A percentile compares a stretch with the other conserved stretches of the same genome.
Conservation (phyloP, 148 eudicot species). For the Arctostaphylos glauca region DNA sequence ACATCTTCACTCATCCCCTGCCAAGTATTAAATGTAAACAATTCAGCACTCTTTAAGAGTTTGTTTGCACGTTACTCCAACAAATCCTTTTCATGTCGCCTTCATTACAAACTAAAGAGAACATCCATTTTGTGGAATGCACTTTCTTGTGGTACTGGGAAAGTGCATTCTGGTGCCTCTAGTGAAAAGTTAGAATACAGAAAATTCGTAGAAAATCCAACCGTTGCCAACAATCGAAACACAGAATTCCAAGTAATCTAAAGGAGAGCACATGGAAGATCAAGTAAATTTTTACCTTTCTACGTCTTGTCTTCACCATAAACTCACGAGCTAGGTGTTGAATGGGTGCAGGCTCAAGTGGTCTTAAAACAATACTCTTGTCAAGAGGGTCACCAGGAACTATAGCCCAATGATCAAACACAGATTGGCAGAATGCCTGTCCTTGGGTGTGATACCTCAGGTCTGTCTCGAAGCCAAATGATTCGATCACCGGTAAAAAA, state of each 20-base stretch:
- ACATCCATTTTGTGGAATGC: background rate
- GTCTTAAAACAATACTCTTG: slow-evolving; percentile 84
- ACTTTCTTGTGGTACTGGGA: background rate
- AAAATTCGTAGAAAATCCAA: background rate
- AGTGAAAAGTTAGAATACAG: background rate
- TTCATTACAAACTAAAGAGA: background rate
- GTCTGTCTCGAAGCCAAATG: slow-evolving; percentile 98
- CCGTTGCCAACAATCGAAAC: background rate
- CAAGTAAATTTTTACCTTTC: slow-evolving; percentile 59
- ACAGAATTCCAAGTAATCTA: background rate
- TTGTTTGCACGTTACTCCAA: background rate
- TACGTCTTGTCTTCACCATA: slow-evolving; percentile 97
- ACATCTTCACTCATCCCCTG: slow-evolving; percentile 99
- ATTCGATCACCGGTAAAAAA: slow-evolving; percentile 89
- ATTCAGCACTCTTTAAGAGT: background rate
- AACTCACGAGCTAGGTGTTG: slow-evolving; percentile 96
- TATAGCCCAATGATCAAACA: slow-evolving; percentile 97
- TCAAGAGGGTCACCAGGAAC: slow-evolving; percentile 99
- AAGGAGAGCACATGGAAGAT: background rate
- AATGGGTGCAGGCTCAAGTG: slow-evolving; percentile 95
- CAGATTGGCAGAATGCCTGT: slow-evolving; percentile 87
- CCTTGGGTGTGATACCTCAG: slow-evolving; percentile 99
- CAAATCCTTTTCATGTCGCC: background rate
- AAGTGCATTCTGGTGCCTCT: slow-evolving; percentile 5
- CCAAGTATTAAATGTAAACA: slow-evolving; percentile 19